A percentile compares a stretch with the other conserved stretches of the same genome.
Evolutionary conservation across 2,329 filamentous ascomycete species (phyloP).

Genomic region (Tolypocladium album): DNA sequence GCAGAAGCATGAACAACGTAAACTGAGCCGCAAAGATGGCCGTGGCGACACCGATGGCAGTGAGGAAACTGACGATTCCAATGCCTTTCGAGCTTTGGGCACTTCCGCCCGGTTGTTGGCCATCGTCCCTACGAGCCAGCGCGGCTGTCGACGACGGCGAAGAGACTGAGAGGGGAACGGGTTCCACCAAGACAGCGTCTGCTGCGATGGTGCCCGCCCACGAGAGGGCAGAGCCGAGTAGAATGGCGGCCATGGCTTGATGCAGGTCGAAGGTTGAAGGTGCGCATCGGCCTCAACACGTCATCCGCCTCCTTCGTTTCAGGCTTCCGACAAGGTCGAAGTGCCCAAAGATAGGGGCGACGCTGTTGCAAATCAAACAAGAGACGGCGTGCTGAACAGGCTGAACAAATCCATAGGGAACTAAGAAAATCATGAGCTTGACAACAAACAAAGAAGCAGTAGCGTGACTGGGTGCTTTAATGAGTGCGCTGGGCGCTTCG

Average conservation of each 20-base stretch:
- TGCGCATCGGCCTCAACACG: background rate
- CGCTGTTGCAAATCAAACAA: background rate
- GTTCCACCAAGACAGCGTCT: background rate
- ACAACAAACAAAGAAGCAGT: background rate
- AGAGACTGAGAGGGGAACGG: background rate
- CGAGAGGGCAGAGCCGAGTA: background rate
- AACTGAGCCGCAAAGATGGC: slow-evolving; percentile 54
- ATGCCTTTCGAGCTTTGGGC: slow-evolving; percentile 34
- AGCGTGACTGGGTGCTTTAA: background rate
- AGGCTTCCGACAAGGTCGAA: background rate
- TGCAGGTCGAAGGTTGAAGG: background rate
- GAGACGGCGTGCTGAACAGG: background rate
- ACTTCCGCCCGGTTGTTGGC: background rate
- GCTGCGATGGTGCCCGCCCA: background rate
- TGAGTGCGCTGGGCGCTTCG: background rate
- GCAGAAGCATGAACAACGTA: slow-evolving; percentile 62
- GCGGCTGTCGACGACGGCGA: background rate
- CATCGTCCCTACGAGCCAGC: background rate
- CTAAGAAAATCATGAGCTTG: background rate
- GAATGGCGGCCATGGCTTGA: background rate
- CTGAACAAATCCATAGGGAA: background rate
- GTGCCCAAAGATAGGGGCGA: background rate
- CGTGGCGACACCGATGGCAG: slow-evolving; percentile 52
- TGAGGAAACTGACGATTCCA: slow-evolving; percentile 40
- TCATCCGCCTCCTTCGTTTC: background rate